Conservation (phyloP, 2,329 filamentous ascomycete species). For the Arachnomyces sp. region DNA sequence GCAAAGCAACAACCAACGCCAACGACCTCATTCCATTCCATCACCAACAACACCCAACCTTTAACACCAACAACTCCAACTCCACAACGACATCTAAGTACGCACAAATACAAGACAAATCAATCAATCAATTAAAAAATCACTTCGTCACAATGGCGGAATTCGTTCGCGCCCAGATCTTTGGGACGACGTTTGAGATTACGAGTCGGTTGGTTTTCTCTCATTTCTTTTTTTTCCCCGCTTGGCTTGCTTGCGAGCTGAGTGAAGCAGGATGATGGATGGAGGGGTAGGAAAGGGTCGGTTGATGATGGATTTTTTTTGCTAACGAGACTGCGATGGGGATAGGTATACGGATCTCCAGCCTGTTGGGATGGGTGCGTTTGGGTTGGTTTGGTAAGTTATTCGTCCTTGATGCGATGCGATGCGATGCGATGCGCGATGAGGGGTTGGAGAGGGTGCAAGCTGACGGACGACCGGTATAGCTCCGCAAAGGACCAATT, state of each 20-base stretch:
- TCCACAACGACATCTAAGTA: too few relatives aligned
- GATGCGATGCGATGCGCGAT: constrained; percentile 31
- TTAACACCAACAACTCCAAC: too few relatives aligned
- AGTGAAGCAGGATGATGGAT: not conserved
- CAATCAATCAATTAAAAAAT: too few relatives aligned
- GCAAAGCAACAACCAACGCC: too few relatives aligned
- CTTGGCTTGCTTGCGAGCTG: not conserved
- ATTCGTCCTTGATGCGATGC: constrained; percentile 45
- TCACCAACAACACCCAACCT: too few relatives aligned
- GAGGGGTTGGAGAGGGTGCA: not conserved
- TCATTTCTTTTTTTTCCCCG: not conserved
- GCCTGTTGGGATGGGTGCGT: constrained; percentile 97
- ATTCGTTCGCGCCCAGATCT: constrained; percentile 98
- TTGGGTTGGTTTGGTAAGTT: constrained; percentile 89
- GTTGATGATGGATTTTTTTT: too few relatives aligned
- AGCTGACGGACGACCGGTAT: constrained; percentile 17
- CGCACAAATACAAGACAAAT: too few relatives aligned
- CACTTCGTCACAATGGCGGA: constrained; percentile 69
- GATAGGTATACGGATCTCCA: constrained; percentile 94
- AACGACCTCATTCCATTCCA: too few relatives aligned
- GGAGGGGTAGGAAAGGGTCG: too few relatives aligned
- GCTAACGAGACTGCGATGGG: too few relatives aligned
- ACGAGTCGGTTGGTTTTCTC: constrained; percentile 68
- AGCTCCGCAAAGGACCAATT: constrained; percentile 98
- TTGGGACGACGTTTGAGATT: constrained; percentile 99